phyloP scores from a whole-genome alignment of 331 rosid genomes.

The Malus hybrid region DNA sequence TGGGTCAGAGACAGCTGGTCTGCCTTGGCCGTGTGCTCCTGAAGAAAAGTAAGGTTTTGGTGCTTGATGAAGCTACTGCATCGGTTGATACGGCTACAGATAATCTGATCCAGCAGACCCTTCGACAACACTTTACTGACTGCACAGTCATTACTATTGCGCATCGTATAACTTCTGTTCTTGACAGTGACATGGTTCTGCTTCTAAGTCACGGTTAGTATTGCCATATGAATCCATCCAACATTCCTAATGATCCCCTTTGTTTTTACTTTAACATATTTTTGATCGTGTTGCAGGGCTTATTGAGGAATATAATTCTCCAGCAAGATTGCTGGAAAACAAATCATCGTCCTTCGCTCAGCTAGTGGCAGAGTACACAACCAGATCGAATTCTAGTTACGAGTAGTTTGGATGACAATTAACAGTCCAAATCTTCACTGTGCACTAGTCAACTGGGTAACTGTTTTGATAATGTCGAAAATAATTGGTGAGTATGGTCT shows the following conservation, averaged over 20 bases:
- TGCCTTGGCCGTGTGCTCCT: constrained; percentile 79
- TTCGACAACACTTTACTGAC: constrained; percentile 46
- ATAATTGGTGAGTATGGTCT: neutral
- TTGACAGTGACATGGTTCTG: constrained; percentile 71
- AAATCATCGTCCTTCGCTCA: constrained; percentile 71
- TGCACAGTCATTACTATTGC: constrained; percentile 68
- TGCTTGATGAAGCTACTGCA: constrained; percentile 83
- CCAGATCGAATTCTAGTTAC: constrained; percentile 43
- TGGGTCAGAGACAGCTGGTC: constrained; percentile 84
- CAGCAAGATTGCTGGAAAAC: constrained; percentile 52
- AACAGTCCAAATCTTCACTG: neutral
- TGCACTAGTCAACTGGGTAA: neutral
- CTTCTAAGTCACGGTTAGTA: constrained; percentile 60
- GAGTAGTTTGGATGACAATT: neutral
- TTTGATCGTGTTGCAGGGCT: constrained; percentile 43
- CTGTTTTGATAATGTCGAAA: constrained; percentile 9
- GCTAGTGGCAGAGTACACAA: constrained; percentile 72
- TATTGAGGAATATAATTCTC: constrained; percentile 64
- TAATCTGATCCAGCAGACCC: constrained; percentile 66
- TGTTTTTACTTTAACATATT: neutral
- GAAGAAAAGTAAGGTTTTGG: constrained; percentile 66
- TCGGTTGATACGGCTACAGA: constrained; percentile 83
- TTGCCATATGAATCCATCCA: neutral
- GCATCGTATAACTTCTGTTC: constrained; percentile 61
- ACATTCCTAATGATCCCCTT: neutral